phyloP scores from a whole-genome alignment of 257 asterid species.

The Salvia hispanica region DNA sequence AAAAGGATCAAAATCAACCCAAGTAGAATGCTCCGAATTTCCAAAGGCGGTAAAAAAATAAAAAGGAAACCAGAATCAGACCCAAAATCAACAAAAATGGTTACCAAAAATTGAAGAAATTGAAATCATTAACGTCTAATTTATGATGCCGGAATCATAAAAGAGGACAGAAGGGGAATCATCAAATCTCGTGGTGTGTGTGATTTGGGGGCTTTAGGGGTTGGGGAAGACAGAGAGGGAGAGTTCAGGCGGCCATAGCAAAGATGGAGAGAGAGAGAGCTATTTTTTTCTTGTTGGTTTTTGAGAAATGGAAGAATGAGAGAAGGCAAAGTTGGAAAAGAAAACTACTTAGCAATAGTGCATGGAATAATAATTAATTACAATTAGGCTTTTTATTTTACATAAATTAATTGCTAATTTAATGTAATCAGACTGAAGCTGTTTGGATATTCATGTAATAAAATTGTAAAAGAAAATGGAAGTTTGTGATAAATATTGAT shows the following conservation, averaged over 20 bases:
- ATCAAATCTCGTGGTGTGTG: not conserved
- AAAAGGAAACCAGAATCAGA: constrained; percentile 21
- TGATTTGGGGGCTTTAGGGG: constrained; percentile 20
- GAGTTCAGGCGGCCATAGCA: constrained; percentile 67
- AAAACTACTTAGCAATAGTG: constrained; percentile 25
- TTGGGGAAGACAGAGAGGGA: constrained; percentile 14
- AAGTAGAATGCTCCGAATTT: constrained; percentile 6
- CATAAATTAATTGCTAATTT: constrained; percentile 16
- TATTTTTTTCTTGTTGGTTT: constrained; percentile 34
- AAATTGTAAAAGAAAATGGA: not conserved
- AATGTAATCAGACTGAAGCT: constrained; percentile 4
- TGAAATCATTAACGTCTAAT: constrained; percentile 16
- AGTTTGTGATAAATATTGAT: not conserved
- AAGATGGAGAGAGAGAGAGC: constrained; percentile 28
- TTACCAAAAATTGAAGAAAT: not conserved
- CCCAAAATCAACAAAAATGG: constrained; percentile 1
- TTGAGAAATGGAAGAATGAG: constrained; percentile 26
- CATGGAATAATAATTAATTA: constrained; percentile 21
- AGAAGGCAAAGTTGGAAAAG: constrained; percentile 18
- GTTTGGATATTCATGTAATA: not conserved
- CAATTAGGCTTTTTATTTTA: constrained; percentile 13
- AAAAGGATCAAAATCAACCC: constrained; percentile 33
- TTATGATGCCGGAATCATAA: not conserved
- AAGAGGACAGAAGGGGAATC: not conserved
- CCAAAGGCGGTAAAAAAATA: not conserved